phyloP scores from a whole-genome alignment of 306 rosid genomes.

The Vigna unguiculata region DNA sequence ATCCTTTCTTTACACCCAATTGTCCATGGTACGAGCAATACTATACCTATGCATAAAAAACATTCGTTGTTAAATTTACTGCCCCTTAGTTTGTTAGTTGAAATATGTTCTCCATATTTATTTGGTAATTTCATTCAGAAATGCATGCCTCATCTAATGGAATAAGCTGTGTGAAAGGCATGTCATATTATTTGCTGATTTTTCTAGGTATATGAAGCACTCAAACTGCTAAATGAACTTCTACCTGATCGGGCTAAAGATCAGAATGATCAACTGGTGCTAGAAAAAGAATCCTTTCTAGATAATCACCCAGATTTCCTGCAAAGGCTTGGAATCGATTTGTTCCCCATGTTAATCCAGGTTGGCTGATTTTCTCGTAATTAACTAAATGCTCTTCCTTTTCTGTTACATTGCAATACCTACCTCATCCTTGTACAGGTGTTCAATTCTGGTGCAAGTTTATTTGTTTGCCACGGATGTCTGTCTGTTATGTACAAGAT shows the following conservation, averaged over 20 bases:
- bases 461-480: constrained; percentile 87
- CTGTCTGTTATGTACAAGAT: constrained; percentile 80
- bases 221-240: constrained; percentile 86
- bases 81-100: too few species aligned
- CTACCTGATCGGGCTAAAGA: constrained; percentile 71
- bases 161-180: neutral
- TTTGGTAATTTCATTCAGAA: neutral
- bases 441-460: constrained; percentile 92
- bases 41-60: too few species aligned
- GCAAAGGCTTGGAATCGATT: constrained; percentile 77
- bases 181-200: constrained; percentile 29
- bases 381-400: constrained; percentile 10
- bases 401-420: constrained; percentile 38
- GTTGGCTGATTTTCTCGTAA: constrained; percentile 55
- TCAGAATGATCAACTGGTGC: constrained; percentile 58
- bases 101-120: too few species aligned
- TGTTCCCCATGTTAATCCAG: constrained; percentile 89
- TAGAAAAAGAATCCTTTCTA: constrained; percentile 71
- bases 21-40: too few species aligned
- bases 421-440: constrained; percentile 59
- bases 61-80: too few species aligned
- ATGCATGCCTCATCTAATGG: constrained; percentile 8
- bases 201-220: constrained; percentile 80
- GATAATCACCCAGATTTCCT: constrained; percentile 65
- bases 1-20: too few species aligned